phyloP scores from a whole-genome alignment of 2,329 filamentous ascomycete species.

The Aspergillus sp. region DNA sequence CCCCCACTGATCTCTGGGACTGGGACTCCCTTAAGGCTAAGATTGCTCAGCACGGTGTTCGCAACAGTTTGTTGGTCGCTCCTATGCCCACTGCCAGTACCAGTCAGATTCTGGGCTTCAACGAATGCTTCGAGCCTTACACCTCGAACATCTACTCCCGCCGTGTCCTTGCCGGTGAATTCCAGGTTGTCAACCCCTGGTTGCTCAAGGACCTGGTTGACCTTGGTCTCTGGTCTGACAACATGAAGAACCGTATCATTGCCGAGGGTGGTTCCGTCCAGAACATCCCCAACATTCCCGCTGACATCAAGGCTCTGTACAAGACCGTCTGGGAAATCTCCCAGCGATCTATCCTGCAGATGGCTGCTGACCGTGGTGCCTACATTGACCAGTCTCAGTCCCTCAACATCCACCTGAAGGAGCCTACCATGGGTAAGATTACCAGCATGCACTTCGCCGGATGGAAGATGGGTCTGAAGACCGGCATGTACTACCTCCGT shows the following conservation, averaged over 20 bases:
- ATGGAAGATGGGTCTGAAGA: slow-evolving; percentile 99
- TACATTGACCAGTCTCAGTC: slow-evolving; percentile 99
- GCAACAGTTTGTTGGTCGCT: slow-evolving; percentile 90
- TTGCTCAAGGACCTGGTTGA: slow-evolving; percentile 96
- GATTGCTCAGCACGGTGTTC: slow-evolving; percentile 87
- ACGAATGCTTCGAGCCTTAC: slow-evolving; percentile 99
- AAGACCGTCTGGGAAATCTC: slow-evolving; percentile 99
- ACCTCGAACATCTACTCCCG: slow-evolving; percentile 99
- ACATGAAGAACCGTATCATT: slow-evolving; percentile 99
- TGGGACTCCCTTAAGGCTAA: slow-evolving; percentile 85
- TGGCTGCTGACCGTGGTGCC: slow-evolving; percentile 96
- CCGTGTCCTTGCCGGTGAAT: slow-evolving; percentile 94
- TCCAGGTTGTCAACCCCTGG: slow-evolving; percentile 99
- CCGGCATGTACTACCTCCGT: slow-evolving; percentile 99
- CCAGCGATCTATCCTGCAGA: slow-evolving; percentile 90
- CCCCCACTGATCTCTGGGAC: slow-evolving; percentile 91
- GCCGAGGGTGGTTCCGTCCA: slow-evolving; percentile 93
- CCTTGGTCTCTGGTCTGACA: slow-evolving; percentile 96
- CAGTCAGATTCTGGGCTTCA: slow-evolving; percentile 96
- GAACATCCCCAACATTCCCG: slow-evolving; percentile 93
- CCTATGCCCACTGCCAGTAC: slow-evolving; percentile 98
- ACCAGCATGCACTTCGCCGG: slow-evolving; percentile 99
- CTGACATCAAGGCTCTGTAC: slow-evolving; percentile 93
- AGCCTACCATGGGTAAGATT: slow-evolving; percentile 99
- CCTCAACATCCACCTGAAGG: slow-evolving; percentile 98